Evolutionary conservation across 306 rosid genomes (phyloP).

Genomic region (Delonix regia): DNA sequence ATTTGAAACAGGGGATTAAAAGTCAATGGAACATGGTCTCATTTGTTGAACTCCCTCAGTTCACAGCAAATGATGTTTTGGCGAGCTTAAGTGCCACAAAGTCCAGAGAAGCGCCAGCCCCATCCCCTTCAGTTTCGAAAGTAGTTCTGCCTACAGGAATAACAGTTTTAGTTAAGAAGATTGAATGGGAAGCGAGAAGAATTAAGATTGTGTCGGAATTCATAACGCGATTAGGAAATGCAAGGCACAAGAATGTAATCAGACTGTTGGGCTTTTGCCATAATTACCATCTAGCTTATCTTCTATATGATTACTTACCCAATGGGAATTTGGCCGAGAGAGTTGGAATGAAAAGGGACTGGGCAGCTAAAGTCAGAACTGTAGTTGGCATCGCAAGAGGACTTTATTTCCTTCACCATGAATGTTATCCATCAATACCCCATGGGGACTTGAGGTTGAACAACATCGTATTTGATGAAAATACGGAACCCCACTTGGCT

Average conservation of each 20-base stretch:
- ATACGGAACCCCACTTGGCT: slow-evolving; percentile 77
- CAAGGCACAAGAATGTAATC: slow-evolving; percentile 74
- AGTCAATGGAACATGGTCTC: slow-evolving; percentile 86
- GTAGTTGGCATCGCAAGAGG: slow-evolving; percentile 72
- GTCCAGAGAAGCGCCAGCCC: slow-evolving; percentile 48
- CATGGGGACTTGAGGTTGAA: slow-evolving; percentile 81
- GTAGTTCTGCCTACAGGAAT: slow-evolving; percentile 85
- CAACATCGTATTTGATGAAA: slow-evolving; percentile 76
- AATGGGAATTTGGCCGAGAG: slow-evolving; percentile 77
- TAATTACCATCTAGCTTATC: slow-evolving; percentile 70
- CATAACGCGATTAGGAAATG: slow-evolving; percentile 61
- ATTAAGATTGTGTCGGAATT: slow-evolving; percentile 52
- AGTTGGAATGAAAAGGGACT: slow-evolving; percentile 61
- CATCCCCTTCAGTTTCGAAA: slow-evolving; percentile 55
- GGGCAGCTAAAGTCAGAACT: slow-evolving; percentile 65
- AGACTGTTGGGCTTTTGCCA: slow-evolving; percentile 75
- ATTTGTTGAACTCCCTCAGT: slow-evolving; percentile 69
- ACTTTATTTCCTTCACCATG: slow-evolving; percentile 81
- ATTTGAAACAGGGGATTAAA: slow-evolving; percentile 48
- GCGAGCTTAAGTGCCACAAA: slow-evolving; percentile 60
- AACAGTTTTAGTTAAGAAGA: slow-evolving; percentile 69
- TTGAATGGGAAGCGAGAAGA: slow-evolving; percentile 63
- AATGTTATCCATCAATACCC: slow-evolving; percentile 71
- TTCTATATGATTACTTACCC: slow-evolving; percentile 73
- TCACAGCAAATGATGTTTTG: slow-evolving; percentile 77